Conservation (phyloP, 495 filamentous ascomycete genomes). For the Xylaria acuta region DNA sequence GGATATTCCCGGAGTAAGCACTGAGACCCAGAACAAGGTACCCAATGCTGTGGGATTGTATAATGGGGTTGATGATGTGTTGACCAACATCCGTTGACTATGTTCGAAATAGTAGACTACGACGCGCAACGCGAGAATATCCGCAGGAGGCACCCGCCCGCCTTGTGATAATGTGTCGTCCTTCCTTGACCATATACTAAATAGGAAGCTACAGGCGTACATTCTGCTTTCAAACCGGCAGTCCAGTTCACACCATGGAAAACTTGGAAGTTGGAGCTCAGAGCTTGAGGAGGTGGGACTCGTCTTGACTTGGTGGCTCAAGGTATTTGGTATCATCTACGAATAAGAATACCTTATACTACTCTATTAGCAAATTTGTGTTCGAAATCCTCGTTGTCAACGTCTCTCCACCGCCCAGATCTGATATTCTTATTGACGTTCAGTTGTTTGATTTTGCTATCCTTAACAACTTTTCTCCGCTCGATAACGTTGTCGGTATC, state of each 20-base stretch:
- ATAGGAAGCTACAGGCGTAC: background rate
- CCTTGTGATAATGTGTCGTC: background rate
- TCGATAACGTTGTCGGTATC: background rate
- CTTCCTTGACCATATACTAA: background rate
- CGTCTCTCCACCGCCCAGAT: background rate
- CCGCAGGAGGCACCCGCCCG: background rate
- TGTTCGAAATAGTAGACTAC: background rate
- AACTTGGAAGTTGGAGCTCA: background rate
- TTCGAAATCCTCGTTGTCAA: background rate
- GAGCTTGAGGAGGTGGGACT: conserved; percentile 17
- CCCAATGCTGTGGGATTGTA: background rate
- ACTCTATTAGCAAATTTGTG: background rate
- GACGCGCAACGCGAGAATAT: background rate
- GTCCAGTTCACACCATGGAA: background rate
- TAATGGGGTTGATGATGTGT: conserved; percentile 4
- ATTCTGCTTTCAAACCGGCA: background rate
- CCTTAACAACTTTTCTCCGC: background rate
- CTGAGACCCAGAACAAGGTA: conserved; percentile 9
- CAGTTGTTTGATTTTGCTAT: background rate
- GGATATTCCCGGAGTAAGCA: background rate
- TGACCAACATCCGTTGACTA: background rate
- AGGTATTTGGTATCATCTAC: conserved; percentile 17
- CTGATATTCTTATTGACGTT: no score
- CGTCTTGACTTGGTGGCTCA: background rate
- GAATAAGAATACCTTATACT: background rate